Evolutionary conservation across 352 stramenopile genomes (phyloP), one percentile per base, ranked within the genome.

Genomic region (Thalassiosira livingstoniorum): DNA sequence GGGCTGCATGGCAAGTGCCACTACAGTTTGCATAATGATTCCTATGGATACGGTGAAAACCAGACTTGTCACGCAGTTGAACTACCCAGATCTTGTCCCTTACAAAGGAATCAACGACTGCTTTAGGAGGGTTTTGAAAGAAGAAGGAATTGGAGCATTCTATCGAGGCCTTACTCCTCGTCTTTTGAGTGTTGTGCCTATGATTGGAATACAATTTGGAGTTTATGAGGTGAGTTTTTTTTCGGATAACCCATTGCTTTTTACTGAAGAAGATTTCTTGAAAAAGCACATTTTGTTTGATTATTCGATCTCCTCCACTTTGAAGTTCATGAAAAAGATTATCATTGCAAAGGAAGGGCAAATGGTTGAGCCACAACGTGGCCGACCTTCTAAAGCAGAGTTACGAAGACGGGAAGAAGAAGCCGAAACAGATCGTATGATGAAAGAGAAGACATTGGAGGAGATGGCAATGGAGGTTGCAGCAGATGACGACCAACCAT

Each of bases 1-100:
- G 83, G 94, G 94, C 58, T 94, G 89, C 64, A 80, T 95, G 47
- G 92, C 92, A n/a, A 94, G 90, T 85, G 91, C 91, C 13, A 90
- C 87, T 47, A 95, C 90, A 29, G 94, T 97, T 3, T 93, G 83
- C 47, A 90, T 97, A 18, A 96, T 96, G 92, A 97, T 96, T 64
- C 94, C 94, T 1, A 92, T 97, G 88, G 94, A 97, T 80, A 97
- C 93, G 0, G 91, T 95, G 21, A 96, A 96, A 78, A 96, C 94
- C 34, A 63, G 94, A 61, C 75, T 96, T 15, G 94, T 96, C 4
- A 96, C 92, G n/a, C 93, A 96, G 83, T 78, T 90, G 31, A 79
- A 85, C 42, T 82, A 82, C 65, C 87, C 86, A 23, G 67, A 83
- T 55, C 43, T 79, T 5, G 68, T 86, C 1, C 75, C 89, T 23